These are phyloP conservation scores for Termitomyces sp. DNA, from an alignment of 768 basidiomycete genomes.

Conservation along the genomic window DNA sequence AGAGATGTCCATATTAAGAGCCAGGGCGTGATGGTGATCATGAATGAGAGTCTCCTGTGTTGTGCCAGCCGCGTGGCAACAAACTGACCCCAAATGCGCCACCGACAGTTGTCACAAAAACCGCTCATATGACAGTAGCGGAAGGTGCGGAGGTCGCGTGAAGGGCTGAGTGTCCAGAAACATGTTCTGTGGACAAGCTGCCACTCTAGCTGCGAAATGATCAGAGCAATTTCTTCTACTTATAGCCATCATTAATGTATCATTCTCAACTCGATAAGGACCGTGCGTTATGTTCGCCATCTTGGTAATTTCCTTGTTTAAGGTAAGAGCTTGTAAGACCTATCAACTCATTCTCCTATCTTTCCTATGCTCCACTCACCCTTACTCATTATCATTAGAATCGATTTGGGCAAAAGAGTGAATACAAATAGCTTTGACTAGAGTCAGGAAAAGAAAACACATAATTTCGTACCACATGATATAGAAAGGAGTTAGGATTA, in stretches of 20 bases:
- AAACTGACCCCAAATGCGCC: conserved; percentile 35
- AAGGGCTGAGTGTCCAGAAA: not conserved
- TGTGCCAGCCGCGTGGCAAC: conserved; percentile 13
- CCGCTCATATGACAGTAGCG: conserved; percentile 54
- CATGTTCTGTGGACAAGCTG: conserved; percentile 21
- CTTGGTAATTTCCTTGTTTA: not conserved
- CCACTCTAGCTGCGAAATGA: conserved; percentile 45
- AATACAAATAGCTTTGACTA: conserved; percentile 30
- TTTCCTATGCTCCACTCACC: conserved; percentile 12
- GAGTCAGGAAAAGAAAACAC: conserved; percentile 54
- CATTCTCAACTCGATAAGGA: not conserved
- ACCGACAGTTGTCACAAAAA: conserved; percentile 46
- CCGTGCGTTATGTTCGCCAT: not conserved
- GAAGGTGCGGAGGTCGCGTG: conserved; percentile 34
- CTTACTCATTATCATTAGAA: not conserved
- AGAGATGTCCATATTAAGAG: not conserved
- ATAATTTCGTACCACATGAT: conserved; percentile 48
- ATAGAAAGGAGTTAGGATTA: conserved; percentile 38
- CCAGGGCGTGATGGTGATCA: too few species aligned
- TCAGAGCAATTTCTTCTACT: conserved; percentile 59
- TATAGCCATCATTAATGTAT: conserved; percentile 25
- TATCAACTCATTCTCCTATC: not conserved
- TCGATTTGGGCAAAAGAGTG: too few species aligned
- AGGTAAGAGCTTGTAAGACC: not conserved
- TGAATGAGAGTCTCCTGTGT: not conserved